Evolutionary conservation across 352 stramenopile genomes (phyloP), one percentile per base, ranked within the genome.

Genomic region (Phytophthora pisi): DNA sequence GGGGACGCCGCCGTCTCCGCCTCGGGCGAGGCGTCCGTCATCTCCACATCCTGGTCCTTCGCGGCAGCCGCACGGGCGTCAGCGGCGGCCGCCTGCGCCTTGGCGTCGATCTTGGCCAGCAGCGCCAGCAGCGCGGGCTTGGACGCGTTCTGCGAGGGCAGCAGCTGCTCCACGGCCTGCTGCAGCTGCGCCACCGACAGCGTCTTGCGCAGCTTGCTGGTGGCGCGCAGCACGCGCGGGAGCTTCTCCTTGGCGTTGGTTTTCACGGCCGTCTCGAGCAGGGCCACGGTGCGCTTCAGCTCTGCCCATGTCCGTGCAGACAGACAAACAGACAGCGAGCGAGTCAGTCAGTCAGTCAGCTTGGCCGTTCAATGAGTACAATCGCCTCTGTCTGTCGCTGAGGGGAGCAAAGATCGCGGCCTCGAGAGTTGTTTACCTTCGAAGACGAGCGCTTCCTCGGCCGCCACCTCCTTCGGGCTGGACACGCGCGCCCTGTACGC

Each of bases 161-260:
- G 65, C 47, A 88, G 52, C 60, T 95, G 79, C 45, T 67, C 59
- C 63, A 94, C 76, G 10, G 86, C 86, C 23, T 79, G 68, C 42
- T 72, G 65, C 51, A 97, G 67, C 66, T 92, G 84, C 43, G 70
- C 61, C 24, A 84, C 74, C 28, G 80, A 90, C 45, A 95, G 59
- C 31, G 81, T 86, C 72, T 91, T 92, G 66, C 90, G 90, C 58
- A 97, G 47, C 64, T 88, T 91, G 51, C 82, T 92, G 30, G 82
- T 95, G 66, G 83, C 88, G 61, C 86, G 86, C 30, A 96, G 71
- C 36, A 95, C 78, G 31, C 90, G 89, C 46, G 85, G 68, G 51
- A 95, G 82, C 65, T 95, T 94, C 38, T 45, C 88, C 71, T 93
- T 95, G 26, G 86, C 82, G 57, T 93, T 94, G 7, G 84, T 91